Conservation (phyloP, 441 rosid genomes). For the Euphorbia corollata region DNA sequence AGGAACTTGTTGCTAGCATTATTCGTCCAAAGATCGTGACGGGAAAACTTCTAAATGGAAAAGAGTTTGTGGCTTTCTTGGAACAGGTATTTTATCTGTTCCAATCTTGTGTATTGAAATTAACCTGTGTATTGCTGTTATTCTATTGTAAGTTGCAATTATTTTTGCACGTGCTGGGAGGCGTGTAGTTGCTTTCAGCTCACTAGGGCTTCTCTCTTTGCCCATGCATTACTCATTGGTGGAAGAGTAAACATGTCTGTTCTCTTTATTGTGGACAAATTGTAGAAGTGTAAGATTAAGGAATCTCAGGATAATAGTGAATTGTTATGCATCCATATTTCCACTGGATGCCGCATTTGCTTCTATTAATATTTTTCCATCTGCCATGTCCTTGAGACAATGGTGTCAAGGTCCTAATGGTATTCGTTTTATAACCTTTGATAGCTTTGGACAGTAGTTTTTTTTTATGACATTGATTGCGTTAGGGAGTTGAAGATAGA, state of each 20-base stretch:
- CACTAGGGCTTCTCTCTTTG: not conserved
- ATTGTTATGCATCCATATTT: not conserved
- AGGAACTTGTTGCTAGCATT: conserved; percentile 66
- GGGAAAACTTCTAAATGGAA: conserved; percentile 73
- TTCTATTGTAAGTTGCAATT: not conserved
- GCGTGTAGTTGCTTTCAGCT: not conserved
- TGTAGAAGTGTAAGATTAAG: not conserved
- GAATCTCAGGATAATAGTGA: not conserved
- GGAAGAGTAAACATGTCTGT: not conserved
- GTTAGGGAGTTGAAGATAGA: not conserved
- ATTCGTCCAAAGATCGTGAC: conserved; percentile 89
- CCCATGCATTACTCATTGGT: not conserved
- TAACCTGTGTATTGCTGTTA: conserved; percentile 1
- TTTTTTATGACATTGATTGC: not conserved
- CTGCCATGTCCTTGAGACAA: not conserved
- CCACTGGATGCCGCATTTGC: conserved; percentile 1
- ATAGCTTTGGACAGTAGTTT: not conserved
- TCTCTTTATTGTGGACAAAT: too few species aligned
- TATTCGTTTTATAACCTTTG: not conserved
- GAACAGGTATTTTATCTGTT: conserved; percentile 54
- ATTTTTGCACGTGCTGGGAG: not conserved
- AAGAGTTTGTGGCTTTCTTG: conserved; percentile 84
- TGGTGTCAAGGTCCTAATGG: not conserved
- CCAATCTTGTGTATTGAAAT: conserved; percentile 2
- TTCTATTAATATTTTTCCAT: not conserved